Evolutionary conservation across 78 protist species (phyloP), one percentile per base, ranked within the genome.

Genomic region (Dictyostelium firmibasis): DNA sequence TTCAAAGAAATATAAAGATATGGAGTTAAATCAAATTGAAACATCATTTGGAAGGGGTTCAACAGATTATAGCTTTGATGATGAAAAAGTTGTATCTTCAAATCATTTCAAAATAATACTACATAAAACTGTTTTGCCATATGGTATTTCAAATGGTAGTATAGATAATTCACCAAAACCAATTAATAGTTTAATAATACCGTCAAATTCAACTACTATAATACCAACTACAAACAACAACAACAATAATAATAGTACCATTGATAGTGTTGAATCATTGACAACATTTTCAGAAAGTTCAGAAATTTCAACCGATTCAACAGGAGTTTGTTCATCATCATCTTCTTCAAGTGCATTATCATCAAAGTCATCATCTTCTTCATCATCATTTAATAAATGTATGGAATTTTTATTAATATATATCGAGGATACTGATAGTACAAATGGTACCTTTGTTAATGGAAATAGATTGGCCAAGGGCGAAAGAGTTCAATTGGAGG

Each of bases 11-110:
- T 23, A 31, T 23, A 86, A 86, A n/a, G 86, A 82, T 60, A 36
- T 86, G n/a, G 84, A 86, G 2, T 38, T 86, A 38, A 60, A 41
- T 77, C 92, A 86, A 36, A 53, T 86, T 35, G 44, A 60, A 60
- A 78, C 94, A 25, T n/a, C 36, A n/a, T 75, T 89, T 78, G 94
- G 94, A 27, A 57, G 87, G 10, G 76, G 72, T 4, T 62, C 44
- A 6, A 29, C 36, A 5, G 86, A 87, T 64, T 62, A 77, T 62
- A 23, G 5, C 9, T 38, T 79, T 13, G 38, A 82, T 77, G 83
- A n/a, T n/a, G 81, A 75, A 31, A 35, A 41, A 25, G 31, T n/a
- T 0, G 83, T 41, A n/a, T 43, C 77, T 57, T 76, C 78, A 53
- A n/a, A 57, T 47, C 27, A 86, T 36, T 72, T 72, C 33, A 72